Conservation (phyloP, 768 basidiomycete genomes). For the Lactarius vividus region DNA sequence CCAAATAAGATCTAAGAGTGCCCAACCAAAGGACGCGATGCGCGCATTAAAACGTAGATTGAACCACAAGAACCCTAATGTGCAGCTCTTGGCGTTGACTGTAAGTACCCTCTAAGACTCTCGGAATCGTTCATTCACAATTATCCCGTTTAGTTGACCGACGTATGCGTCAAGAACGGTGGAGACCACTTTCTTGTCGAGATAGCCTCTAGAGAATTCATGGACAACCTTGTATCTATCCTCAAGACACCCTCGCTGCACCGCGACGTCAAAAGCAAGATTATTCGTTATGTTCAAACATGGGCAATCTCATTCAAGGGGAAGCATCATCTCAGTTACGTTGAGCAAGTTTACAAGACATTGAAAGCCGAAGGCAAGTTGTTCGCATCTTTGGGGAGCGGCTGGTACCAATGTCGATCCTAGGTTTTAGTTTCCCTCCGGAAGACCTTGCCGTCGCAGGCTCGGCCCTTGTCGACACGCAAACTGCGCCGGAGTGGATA, state of each 20-base stretch:
- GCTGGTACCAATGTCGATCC: not conserved
- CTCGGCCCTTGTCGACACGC: slow-evolving; percentile 86
- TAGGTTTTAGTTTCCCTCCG: slow-evolving; percentile 84
- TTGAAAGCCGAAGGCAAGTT: slow-evolving; percentile 69
- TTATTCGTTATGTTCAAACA: slow-evolving; percentile 80
- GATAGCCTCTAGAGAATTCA: slow-evolving; percentile 84
- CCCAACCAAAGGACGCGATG: slow-evolving; percentile 83
- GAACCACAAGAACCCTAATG: slow-evolving; percentile 94
- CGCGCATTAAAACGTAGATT: slow-evolving; percentile 82
- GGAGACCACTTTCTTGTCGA: slow-evolving; percentile 88
- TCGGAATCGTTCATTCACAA: slow-evolving; percentile 4
- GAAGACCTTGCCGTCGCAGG: slow-evolving; percentile 66
- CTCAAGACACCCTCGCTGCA: slow-evolving; percentile 76
- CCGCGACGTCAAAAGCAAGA: slow-evolving; percentile 77
- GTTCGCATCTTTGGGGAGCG: slow-evolving; percentile 1
- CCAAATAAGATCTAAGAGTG: slow-evolving; percentile 90
- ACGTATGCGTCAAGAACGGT: slow-evolving; percentile 94
- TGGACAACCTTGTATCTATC: slow-evolving; percentile 89
- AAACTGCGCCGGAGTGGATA: slow-evolving; percentile 94
- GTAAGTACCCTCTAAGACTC: slow-evolving; percentile 48
- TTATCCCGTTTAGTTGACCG: slow-evolving; percentile 60
- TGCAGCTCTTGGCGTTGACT: slow-evolving; percentile 80
- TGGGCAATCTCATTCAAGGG: slow-evolving; percentile 92
- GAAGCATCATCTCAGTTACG: slow-evolving; percentile 68
- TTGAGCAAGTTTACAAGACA: slow-evolving; percentile 75